These are phyloP conservation scores for Hemisphaericaspora lyxosophila DNA, from an alignment of 1,139 yeast genomes.

Conservation along the genomic window DNA sequence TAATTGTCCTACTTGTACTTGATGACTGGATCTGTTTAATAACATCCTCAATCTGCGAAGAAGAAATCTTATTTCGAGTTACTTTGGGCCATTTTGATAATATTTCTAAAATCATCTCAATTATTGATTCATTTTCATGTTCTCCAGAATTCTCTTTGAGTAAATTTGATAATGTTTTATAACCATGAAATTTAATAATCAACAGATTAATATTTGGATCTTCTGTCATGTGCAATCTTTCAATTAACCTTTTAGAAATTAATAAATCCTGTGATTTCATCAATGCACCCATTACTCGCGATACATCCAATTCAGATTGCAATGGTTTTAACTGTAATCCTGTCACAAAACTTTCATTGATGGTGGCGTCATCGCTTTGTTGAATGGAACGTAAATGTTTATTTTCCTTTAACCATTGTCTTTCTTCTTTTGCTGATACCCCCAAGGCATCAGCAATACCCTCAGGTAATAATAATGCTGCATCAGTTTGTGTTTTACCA, in stretches of 20 bases:
- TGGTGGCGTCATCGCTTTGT: slow-evolving; percentile 57
- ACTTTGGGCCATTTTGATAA: slow-evolving; percentile 76
- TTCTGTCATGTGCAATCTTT: slow-evolving; percentile 59
- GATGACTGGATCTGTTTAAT: slow-evolving; percentile 43
- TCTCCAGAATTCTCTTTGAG: slow-evolving; percentile 41
- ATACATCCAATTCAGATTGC: slow-evolving; percentile 54
- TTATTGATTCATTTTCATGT: slow-evolving; percentile 34
- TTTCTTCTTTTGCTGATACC: slow-evolving; percentile 59
- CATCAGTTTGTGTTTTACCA: slow-evolving; percentile 94
- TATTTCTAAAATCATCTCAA: slow-evolving; percentile 52
- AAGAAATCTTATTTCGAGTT: slow-evolving; percentile 78
- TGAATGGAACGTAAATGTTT: slow-evolving; percentile 46
- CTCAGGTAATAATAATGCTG: slow-evolving; percentile 80
- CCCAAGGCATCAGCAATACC: slow-evolving; percentile 85
- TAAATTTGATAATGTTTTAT: slow-evolving; percentile 69
- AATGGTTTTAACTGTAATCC: slow-evolving; percentile 57
- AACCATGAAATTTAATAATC: slow-evolving; percentile 82
- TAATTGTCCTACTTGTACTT: slow-evolving; percentile 33
- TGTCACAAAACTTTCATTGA: slow-evolving; percentile 65
- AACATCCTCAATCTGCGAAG: slow-evolving; percentile 71
- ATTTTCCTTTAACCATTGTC: slow-evolving; percentile 64
- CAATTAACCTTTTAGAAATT: slow-evolving; percentile 64
- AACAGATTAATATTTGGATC: slow-evolving; percentile 56
- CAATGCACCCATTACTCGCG: slow-evolving; percentile 78
- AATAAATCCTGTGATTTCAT: slow-evolving; percentile 74